A percentile compares a stretch with the other conserved stretches of the same genome.
Evolutionary conservation across 164 flowering plant genomes (phyloP).

Genomic region (Macadamia integrifolia): DNA sequence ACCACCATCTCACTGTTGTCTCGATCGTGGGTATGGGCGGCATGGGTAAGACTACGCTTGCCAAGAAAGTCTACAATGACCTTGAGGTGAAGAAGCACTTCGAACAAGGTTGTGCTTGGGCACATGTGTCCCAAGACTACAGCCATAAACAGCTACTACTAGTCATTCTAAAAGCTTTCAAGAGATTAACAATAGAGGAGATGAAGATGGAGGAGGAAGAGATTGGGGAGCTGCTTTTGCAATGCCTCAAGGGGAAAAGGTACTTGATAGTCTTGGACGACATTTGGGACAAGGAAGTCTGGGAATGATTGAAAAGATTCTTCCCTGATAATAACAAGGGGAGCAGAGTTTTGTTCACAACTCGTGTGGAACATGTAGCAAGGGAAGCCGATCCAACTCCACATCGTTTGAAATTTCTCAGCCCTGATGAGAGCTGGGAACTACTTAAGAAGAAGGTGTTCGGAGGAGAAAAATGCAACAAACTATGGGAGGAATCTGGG

Average conservation of each 20-base stretch:
- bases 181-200: background rate
- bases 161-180: background rate
- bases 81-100: background rate
- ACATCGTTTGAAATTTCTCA: background rate
- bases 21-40: conserved; percentile 25
- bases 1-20: no score
- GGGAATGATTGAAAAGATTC: conserved; percentile 3
- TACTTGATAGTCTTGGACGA: no score
- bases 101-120: conserved; percentile 10
- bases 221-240: background rate
- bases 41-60: conserved; percentile 21
- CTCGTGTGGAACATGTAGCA: background rate
- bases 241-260: background rate
- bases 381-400: background rate
- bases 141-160: conserved; percentile 1
- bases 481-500: background rate
- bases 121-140: conserved; percentile 5
- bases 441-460: conserved; percentile 3
- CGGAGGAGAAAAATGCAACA: background rate
- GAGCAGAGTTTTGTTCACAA: conserved; percentile 14
- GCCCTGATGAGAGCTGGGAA: conserved; percentile 4
- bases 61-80: conserved; percentile 8
- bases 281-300: background rate
- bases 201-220: background rate
- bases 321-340: background rate